Percentiles rank a stretch among this genome's conserved stretches.
These are phyloP conservation scores for Bipolaris bicolor DNA, from an alignment of 2,329 filamentous ascomycete species.

Conservation along the genomic window DNA sequence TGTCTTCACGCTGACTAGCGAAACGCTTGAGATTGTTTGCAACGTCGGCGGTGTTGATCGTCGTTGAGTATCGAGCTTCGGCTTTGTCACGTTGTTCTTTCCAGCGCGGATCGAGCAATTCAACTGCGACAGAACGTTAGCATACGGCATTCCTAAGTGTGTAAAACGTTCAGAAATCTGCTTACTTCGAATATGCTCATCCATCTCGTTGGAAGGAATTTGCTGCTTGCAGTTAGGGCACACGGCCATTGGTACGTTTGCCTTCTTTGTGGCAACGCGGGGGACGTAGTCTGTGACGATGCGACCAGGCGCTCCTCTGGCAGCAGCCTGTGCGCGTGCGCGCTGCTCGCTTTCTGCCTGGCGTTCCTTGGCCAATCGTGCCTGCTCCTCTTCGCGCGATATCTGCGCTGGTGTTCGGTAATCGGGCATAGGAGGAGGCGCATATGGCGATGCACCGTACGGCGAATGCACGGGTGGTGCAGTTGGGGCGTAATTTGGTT, in stretches of 20 bases:
- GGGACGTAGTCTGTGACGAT: slow-evolving; percentile 94
- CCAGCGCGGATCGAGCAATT: slow-evolving; percentile 91
- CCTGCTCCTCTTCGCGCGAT: slow-evolving; percentile 49
- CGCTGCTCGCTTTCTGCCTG: slow-evolving; percentile 63
- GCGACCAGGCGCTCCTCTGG: slow-evolving; percentile 71
- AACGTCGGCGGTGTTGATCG: slow-evolving; percentile 85
- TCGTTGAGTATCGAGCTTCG: slow-evolving; percentile 81
- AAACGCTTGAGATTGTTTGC: slow-evolving; percentile 95
- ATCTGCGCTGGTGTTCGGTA: slow-evolving; percentile 41
- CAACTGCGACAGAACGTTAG: slow-evolving; percentile 63
- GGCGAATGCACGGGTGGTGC: slow-evolving; percentile 39
- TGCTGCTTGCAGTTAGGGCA: slow-evolving; percentile 94
- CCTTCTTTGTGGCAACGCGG: slow-evolving; percentile 74
- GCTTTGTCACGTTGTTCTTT: slow-evolving; percentile 93
- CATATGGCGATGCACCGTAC: slow-evolving; percentile 31
- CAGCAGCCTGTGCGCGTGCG: slow-evolving; percentile 79
- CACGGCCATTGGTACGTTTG: slow-evolving; percentile 70
- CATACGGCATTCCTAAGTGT: slow-evolving; percentile 4
- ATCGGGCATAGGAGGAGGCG: slow-evolving; percentile 32
- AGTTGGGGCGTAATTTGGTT: slow-evolving; percentile 37
- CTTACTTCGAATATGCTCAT: slow-evolving; percentile 88
- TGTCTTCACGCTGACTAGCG: slow-evolving; percentile 83
- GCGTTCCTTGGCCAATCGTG: slow-evolving; percentile 46
- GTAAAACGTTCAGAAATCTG: slow-evolving; percentile 3
- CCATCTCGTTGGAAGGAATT: slow-evolving; percentile 84